Conservation (phyloP, 768 basidiomycete species). For the Rhizopogon salebrosus region DNA sequence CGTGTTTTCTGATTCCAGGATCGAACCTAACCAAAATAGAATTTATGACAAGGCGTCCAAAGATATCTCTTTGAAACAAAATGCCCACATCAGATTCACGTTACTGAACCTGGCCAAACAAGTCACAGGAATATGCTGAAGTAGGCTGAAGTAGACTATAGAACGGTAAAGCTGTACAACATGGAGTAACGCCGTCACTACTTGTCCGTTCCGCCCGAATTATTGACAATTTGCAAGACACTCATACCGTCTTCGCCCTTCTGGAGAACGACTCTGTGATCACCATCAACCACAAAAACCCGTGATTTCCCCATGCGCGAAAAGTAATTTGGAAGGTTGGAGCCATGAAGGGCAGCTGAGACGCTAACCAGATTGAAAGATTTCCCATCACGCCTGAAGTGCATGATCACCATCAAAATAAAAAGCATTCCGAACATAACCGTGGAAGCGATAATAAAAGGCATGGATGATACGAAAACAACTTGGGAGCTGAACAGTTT, state of each 20-base stretch:
- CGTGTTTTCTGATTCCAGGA: too few species aligned
- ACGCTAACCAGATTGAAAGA: conserved; percentile 22
- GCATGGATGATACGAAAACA: conserved; percentile 22
- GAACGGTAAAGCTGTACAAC: too few species aligned
- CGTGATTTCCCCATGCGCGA: background rate
- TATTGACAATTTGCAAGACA: conserved; percentile 3
- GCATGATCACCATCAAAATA: conserved; percentile 14
- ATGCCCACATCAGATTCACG: too few species aligned
- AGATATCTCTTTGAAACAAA: too few species aligned
- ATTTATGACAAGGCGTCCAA: too few species aligned
- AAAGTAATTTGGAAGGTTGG: conserved; percentile 19
- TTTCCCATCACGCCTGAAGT: conserved; percentile 18
- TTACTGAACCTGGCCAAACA: too few species aligned
- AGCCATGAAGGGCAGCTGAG: conserved; percentile 17
- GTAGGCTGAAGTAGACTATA: too few species aligned
- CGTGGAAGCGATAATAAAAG: conserved; percentile 21
- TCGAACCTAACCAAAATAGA: too few species aligned
- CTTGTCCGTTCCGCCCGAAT: too few species aligned
- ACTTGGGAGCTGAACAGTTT: conserved; percentile 14
- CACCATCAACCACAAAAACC: background rate
- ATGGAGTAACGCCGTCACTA: too few species aligned
- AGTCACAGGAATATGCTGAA: too few species aligned
- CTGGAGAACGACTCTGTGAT: background rate
- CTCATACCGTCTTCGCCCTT: conserved; percentile 7
- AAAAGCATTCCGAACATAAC: conserved; percentile 19